Evolutionary conservation across 2,329 filamentous ascomycete genomes (phyloP), one percentile per base, ranked within the genome.

Genomic region (Aspergillus sp.): DNA sequence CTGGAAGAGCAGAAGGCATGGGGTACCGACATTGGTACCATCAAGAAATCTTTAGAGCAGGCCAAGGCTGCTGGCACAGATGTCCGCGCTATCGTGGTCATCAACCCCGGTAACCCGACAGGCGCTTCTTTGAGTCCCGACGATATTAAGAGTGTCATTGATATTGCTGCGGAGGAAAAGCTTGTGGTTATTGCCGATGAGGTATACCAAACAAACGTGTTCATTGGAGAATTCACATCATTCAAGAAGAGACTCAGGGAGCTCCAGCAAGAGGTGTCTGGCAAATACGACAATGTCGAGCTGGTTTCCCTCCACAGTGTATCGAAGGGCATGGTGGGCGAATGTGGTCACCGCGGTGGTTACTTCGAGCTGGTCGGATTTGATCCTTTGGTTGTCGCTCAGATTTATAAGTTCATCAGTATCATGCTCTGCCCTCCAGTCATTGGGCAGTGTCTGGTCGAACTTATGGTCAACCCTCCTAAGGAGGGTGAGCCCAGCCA

Each of bases 151-250:
- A 83, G 84, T 51, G 90, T 98, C n/a, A 83, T 98, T 65, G 86
- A 95, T 63, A 89, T 97, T 62, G 93, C 95, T 39, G 88, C 87
- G 26, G 83, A 93, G 74, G 86, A 97, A 81, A 86, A 88, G 66
- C 83, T 99, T 24, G 92, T 98, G 55, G 82, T 98, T 64, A 85
- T 99, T 69, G 95, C 95, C 52, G 95, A 99, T 71, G 95, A 99
- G 77, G 95, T 99, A 38, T 99, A 99, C 85, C 95, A 99, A 80
- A 98, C 95, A 71, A 99, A 99, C 76, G 90, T 99, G 67, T 99
- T 99, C 78, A 81, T 89, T 61, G 95, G 95, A 75, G 83, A 93
- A 74, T 99, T 99, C 81, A 86, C 90, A 78, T 96, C 90, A 70
- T 98, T 99, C 88, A 98, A 98, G 81, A 87, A 89, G 68, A 87